phyloP scores from a whole-genome alignment of 352 stramenopile genomes.

The Ophiocytium majus region DNA sequence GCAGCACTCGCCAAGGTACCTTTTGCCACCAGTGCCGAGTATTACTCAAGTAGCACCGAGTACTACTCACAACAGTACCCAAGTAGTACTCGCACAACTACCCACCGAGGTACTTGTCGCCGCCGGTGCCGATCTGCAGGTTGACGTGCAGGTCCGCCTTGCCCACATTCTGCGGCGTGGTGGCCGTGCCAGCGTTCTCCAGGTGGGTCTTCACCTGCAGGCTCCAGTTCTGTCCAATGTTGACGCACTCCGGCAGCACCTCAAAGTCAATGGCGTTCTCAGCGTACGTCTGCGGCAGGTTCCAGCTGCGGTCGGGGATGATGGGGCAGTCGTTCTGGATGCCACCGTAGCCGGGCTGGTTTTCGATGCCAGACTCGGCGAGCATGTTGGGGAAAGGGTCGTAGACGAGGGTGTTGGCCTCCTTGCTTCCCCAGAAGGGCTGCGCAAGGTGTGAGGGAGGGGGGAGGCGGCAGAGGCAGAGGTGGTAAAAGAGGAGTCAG shows the following conservation, averaged over 20 bases:
- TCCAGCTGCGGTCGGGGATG: conserved; percentile 4
- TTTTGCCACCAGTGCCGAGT: not conserved
- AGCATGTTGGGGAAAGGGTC: conserved; percentile 16
- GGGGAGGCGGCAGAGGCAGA: no score
- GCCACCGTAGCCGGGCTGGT: not conserved
- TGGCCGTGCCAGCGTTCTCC: not conserved
- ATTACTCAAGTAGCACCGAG: no score
- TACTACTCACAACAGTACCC: no score
- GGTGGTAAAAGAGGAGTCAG: no score
- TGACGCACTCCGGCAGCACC: not conserved
- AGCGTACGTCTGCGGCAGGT: no score
- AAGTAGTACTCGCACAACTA: no score
- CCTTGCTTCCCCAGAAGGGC: not conserved
- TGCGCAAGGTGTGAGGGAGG: not conserved
- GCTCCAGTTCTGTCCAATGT: not conserved
- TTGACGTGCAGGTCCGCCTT: not conserved
- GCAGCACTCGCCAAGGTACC: not conserved
- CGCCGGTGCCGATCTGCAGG: not conserved
- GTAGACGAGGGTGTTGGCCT: not conserved
- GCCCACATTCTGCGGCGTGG: no score
- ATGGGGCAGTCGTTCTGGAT: conserved; percentile 9
- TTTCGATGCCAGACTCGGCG: conserved; percentile 10
- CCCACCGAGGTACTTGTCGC: not conserved
- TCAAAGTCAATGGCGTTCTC: not conserved
- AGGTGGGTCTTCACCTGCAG: not conserved